Evolutionary conservation across 192 early-diverging fungal species (phyloP).

Genomic region (Coemansia sp.): DNA sequence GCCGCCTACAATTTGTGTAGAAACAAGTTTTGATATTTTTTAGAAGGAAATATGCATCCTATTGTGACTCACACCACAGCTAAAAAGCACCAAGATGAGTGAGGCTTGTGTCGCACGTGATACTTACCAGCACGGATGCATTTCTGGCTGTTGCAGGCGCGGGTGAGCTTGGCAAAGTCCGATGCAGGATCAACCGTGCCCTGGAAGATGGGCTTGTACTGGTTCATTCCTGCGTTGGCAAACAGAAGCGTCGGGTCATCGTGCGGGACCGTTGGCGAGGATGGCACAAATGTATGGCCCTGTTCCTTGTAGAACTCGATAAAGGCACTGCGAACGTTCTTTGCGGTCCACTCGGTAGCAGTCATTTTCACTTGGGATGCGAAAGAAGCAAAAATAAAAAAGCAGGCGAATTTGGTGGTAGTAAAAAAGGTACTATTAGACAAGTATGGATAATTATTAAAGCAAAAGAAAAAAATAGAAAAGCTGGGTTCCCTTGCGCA

Average conservation of each 20-base stretch:
- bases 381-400: background rate
- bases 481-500: background rate
- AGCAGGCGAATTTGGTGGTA: background rate
- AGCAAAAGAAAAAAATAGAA: background rate
- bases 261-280: slow-evolving; percentile 91
- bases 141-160: slow-evolving; percentile 97
- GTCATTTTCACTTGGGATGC: slow-evolving; percentile 14
- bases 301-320: slow-evolving; percentile 78
- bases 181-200: slow-evolving; percentile 94
- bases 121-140: slow-evolving; percentile 94
- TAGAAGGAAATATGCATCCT: background rate
- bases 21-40: background rate
- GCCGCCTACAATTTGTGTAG: slow-evolving; percentile 58
- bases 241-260: slow-evolving; percentile 97
- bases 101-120: background rate
- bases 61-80: background rate
- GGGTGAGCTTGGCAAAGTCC: slow-evolving; percentile 82
- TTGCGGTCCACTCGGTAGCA: slow-evolving; percentile 69
- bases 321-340: slow-evolving; percentile 82
- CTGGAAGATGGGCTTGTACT: slow-evolving; percentile 97
- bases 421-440: background rate
- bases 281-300: slow-evolving; percentile 74
- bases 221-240: slow-evolving; percentile 96
- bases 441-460: background rate
- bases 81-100: too few species aligned